Evolutionary conservation across 129 eudicot genomes (phyloP).

Genomic region (Apium graveolens): DNA sequence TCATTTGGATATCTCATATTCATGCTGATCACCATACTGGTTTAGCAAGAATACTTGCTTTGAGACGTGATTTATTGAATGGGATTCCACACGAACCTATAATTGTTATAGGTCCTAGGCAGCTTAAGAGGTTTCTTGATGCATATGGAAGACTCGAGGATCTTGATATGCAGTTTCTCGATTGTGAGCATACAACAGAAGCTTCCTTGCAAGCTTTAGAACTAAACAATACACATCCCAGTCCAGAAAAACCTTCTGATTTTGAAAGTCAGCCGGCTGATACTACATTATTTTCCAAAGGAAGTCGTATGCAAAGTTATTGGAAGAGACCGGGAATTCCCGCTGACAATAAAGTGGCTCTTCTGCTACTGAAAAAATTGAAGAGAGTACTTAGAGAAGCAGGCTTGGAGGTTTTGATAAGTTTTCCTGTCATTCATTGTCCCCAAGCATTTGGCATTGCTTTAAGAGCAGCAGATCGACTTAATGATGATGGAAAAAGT

Average conservation of each 20-base stretch:
- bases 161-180: slow-evolving; percentile 80
- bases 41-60: slow-evolving; percentile 77
- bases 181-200: slow-evolving; percentile 74
- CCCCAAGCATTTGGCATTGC: slow-evolving; percentile 74
- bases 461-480: slow-evolving; percentile 48
- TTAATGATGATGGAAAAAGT: slow-evolving; percentile 33
- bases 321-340: slow-evolving; percentile 48
- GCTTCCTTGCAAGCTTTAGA: slow-evolving; percentile 49
- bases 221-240: slow-evolving; percentile 14
- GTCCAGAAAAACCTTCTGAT: not conserved
- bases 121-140: slow-evolving; percentile 60
- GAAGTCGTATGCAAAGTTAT: slow-evolving; percentile 62
- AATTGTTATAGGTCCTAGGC: slow-evolving; percentile 72
- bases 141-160: slow-evolving; percentile 84
- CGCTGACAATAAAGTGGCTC: slow-evolving; percentile 22
- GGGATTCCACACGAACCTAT: slow-evolving; percentile 66
- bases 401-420: slow-evolving; percentile 62
- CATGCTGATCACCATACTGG: slow-evolving; percentile 96
- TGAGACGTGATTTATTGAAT: slow-evolving; percentile 62
- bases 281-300: slow-evolving; percentile 46
- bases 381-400: slow-evolving; percentile 49
- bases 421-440: slow-evolving; percentile 88
- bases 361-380: slow-evolving; percentile 35
- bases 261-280: slow-evolving; percentile 14
- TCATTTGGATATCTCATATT: slow-evolving; percentile 92